phyloP scores from a whole-genome alignment of 2,329 filamentous ascomycete species.

The Arthrobotrys sinensis region DNA sequence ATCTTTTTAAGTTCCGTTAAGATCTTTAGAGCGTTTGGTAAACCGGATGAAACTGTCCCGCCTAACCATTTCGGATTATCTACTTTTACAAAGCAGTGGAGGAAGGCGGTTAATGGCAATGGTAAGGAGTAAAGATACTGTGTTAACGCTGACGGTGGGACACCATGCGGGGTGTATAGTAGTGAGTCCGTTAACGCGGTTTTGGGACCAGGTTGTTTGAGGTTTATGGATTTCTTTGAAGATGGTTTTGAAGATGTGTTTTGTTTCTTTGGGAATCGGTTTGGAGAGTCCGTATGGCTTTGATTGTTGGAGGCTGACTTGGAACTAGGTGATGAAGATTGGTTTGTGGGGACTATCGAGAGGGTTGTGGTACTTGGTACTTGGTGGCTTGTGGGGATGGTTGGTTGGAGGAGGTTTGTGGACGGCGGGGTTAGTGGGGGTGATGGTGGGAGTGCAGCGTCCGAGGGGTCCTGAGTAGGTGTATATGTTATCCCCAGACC shows the following conservation, averaged over 20 bases:
- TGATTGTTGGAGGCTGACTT: not conserved
- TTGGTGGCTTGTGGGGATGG: slow-evolving; percentile 15
- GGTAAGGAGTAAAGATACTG: slow-evolving; percentile 45
- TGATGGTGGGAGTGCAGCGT: slow-evolving; percentile 30
- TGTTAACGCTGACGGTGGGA: slow-evolving; percentile 54
- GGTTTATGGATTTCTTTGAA: slow-evolving; percentile 32
- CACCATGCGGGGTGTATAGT: slow-evolving; percentile 59
- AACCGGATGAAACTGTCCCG: slow-evolving; percentile 43
- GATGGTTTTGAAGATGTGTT: slow-evolving; percentile 5
- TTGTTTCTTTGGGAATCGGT: slow-evolving; percentile 52
- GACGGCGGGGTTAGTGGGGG: slow-evolving; percentile 41
- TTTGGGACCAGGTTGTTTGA: slow-evolving; percentile 50
- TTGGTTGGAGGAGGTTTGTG: slow-evolving; percentile 31
- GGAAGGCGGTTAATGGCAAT: slow-evolving; percentile 49
- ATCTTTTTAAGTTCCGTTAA: slow-evolving; percentile 35
- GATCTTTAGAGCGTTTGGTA: slow-evolving; percentile 47
- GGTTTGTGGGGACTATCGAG: slow-evolving; percentile 41
- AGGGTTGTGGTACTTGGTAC: slow-evolving; percentile 59
- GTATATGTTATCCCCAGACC: slow-evolving; percentile 64
- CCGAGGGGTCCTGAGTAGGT: slow-evolving; percentile 65
- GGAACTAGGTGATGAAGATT: slow-evolving; percentile 9
- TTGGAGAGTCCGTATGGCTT: slow-evolving; percentile 35
- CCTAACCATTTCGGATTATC: slow-evolving; percentile 57
- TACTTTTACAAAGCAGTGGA: slow-evolving; percentile 57
- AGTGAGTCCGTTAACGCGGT: slow-evolving; percentile 37